Evolutionary conservation across 225 moss, liverwort and hornwort species (phyloP).

Genomic region (Lunularia cruciata): DNA sequence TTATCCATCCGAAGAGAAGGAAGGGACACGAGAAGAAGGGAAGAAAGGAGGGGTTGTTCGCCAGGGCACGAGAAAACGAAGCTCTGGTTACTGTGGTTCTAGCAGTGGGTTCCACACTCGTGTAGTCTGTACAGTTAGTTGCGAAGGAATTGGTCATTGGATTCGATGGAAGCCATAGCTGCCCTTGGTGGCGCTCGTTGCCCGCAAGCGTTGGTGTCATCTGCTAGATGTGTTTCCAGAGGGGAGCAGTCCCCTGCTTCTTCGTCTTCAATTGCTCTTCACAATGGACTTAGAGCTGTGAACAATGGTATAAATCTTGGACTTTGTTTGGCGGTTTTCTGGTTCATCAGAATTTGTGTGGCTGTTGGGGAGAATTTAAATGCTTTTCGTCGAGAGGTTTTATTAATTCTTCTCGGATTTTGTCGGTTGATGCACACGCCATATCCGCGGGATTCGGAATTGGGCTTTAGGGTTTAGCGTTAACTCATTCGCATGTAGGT

Average conservation of each 20-base stretch:
- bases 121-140: neutral
- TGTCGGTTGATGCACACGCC: too few species aligned
- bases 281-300: conserved; percentile 15
- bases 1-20: too few species aligned
- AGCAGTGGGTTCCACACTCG: too few species aligned
- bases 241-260: conserved; percentile 12
- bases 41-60: neutral
- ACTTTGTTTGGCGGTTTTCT: neutral
- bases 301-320: conserved; percentile 2
- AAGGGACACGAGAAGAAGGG: neutral
- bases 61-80: conserved; percentile 1
- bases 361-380: too few species aligned
- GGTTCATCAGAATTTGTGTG: neutral
- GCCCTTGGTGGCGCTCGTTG: conserved; percentile 13
- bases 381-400: too few species aligned
- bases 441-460: neutral
- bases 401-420: too few species aligned
- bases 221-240: conserved; percentile 10
- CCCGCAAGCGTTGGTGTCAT: conserved; percentile 11
- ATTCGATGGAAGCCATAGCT: conserved; percentile 18
- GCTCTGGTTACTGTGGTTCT: neutral
- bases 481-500: neutral
- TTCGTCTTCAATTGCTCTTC: conserved; percentile 9
- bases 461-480: neutral
- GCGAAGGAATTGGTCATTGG: neutral